Base-by-base conservation (phyloP, 2,329 filamentous ascomycete genomes). In the Penicillium sp. region DNA sequence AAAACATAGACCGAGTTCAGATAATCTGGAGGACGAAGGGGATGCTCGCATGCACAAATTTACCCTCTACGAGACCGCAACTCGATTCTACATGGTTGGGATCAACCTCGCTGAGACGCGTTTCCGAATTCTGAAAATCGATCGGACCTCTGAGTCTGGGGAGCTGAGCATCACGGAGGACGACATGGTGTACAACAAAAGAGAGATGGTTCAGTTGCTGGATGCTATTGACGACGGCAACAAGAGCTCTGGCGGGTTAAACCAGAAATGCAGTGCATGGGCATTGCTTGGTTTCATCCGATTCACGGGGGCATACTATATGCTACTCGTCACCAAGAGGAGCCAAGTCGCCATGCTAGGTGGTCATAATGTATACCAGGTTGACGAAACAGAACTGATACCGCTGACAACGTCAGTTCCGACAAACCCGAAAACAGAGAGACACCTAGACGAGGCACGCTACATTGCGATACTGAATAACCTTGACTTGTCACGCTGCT, bases 141-240 rank as follows among this genome's bases (percentile, higher is more conserved):
- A 97, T 67, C 84, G 93, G 38, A 95, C 89, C 4, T 84, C 86
- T 25, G 88, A 91, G 58, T 80, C 80, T 64, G 88, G 78, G 57
- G 88, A 92, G 63, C 75, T 97, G 53, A 88, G 80, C 61, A 84
- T 99, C 60, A 87, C 87, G 12, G 93, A 99, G 69, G 93, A 99
- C 74, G 93, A 95, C 64, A 95, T 92, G 59, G 82, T 96, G 4
- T 99, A 99, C 71, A 90, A 84, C 41, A 88, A 91, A 64, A 86
- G 86, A 67, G 89, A 97, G 70, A 95, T 96, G 83, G 90, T 87
- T 62, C 86, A 93, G 69, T 78, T 97, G n/a, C 75, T 99, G 39
- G 89, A 93, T 67, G 88, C 91, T 13, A 95, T 99, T 49, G 90
- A 97, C 62, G 89, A 97, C 66, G 93, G 93, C 0, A 99, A 97